Percentiles rank a stretch among this genome's conserved stretches.
These are phyloP conservation scores for Misopates orontium DNA, from an alignment of 257 asterid species.

Conservation along the genomic window DNA sequence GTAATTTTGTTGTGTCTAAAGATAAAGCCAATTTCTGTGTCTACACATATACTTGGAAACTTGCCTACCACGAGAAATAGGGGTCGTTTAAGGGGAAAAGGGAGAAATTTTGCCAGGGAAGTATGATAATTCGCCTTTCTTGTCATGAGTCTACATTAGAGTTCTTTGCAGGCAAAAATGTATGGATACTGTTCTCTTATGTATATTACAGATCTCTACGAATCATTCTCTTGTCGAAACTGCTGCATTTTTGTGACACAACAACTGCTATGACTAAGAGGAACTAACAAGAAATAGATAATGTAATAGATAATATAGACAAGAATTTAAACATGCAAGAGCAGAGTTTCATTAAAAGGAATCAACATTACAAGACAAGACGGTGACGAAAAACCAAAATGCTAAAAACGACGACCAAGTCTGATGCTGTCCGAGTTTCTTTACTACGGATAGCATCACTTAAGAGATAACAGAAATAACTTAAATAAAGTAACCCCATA, in stretches of 20 bases:
- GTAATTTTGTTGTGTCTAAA: constrained; percentile 24
- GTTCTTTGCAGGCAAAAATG: too few species aligned
- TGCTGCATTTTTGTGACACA: not conserved
- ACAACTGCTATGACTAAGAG: too few species aligned
- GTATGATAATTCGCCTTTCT: too few species aligned
- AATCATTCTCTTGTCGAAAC: not conserved
- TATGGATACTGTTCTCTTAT: too few species aligned
- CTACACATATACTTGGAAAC: constrained; percentile 10
- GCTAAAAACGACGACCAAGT: constrained; percentile 14
- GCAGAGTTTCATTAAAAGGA: constrained; percentile 10
- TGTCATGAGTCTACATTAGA: too few species aligned
- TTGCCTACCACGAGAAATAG: constrained; percentile 18
- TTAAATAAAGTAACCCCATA: not conserved
- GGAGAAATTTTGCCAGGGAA: too few species aligned
- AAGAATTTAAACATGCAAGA: not conserved
- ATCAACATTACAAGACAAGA: not conserved
- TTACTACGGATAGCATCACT: not conserved
- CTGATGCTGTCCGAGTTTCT: not conserved
- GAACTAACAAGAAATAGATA: not conserved
- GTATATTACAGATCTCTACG: not conserved
- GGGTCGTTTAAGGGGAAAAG: constrained; percentile 2
- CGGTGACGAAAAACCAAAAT: not conserved
- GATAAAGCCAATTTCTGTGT: constrained; percentile 22
- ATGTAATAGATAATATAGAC: not conserved
- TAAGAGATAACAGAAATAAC: not conserved